Percentiles rank a stretch among this genome's conserved stretches.
These are phyloP conservation scores for Aspergillus sp. DNA, from an alignment of 2,329 filamentous ascomycete genomes.

Conservation along the genomic window DNA sequence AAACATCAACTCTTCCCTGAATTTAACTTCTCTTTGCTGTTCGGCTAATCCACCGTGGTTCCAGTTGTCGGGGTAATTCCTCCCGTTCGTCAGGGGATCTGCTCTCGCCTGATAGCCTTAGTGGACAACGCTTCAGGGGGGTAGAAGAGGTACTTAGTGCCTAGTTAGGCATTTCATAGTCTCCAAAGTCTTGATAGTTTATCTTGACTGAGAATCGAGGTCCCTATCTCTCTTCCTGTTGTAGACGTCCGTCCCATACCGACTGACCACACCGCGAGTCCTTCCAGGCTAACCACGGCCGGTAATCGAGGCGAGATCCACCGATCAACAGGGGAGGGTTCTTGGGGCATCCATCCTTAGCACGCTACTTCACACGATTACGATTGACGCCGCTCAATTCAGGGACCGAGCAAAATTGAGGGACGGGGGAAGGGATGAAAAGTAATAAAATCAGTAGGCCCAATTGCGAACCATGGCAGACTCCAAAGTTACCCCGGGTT, in stretches of 20 bases:
- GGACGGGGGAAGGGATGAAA: neutral
- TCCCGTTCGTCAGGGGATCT: no score
- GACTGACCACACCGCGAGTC: neutral
- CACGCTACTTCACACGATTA: neutral
- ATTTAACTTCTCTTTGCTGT: neutral
- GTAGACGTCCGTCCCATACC: no score
- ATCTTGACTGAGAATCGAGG: no score
- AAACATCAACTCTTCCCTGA: neutral
- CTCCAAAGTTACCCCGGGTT: conserved; percentile 2
- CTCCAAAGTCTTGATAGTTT: no score
- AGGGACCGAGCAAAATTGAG: neutral
- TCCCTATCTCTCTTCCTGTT: no score
- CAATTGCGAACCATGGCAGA: neutral
- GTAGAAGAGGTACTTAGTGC: no score
- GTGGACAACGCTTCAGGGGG: no score
- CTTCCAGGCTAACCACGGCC: neutral
- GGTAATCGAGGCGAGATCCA: conserved; percentile 13
- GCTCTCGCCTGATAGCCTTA: no score
- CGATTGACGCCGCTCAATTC: neutral
- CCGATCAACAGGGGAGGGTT: conserved; percentile 20
- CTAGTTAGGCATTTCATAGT: no score
- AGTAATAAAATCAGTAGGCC: neutral
- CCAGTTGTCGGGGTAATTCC: neutral
- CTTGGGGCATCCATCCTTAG: neutral
- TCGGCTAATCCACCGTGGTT: neutral